Base-by-base conservation (phyloP, 805 yeast species). In the Barnettozyma pratensis region DNA sequence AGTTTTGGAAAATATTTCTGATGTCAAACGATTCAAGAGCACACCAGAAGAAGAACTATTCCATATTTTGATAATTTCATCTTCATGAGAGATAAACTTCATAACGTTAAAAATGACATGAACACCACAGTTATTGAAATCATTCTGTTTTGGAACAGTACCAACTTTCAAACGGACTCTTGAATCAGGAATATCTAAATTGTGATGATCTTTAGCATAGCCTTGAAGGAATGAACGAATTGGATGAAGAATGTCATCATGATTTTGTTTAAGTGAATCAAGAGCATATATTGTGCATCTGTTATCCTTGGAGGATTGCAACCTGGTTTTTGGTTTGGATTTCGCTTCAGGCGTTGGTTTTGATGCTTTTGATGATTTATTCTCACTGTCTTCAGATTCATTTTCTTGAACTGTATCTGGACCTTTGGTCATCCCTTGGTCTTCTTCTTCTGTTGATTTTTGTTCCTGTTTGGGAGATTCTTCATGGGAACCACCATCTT, bases 101-200 rank as follows among this genome's bases (percentile, higher is more conserved):
- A 72, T 70, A 10, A 83, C 74, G 57, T 86, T 90, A 56, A 83
- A 83, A 12, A 94, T 83, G 2, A 92, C 87, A 67, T 87, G 97
- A 25, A 94, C 80, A 1, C 99, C 99, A 69, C 99, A 94, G 63
- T 94, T 99, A 61, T 90, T 87, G 67, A 83, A 81, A 63, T 94
- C 94, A 31, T 82, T 81, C 61, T 94, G 99, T 50, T 75, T 80
- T 1, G 97, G 96, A 0, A 89, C 94, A 5, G 70, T 60, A 5
- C 82, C 80, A 7, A 71, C 64, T 44, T 70, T 63, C 42, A 79
- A 66, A 40, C 72, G 64, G 26, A 91, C 77, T 39, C 70, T 73
- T 5, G 67, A 63, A 10, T 70, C 70, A 25, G 67, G 67, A 4
- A 90, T 58, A 0, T 68, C 72, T 8, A 83, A 52, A 1, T 66